Base-by-base conservation (phyloP, 352 stramenopile species). In the Phytophthora kernoviae region DNA sequence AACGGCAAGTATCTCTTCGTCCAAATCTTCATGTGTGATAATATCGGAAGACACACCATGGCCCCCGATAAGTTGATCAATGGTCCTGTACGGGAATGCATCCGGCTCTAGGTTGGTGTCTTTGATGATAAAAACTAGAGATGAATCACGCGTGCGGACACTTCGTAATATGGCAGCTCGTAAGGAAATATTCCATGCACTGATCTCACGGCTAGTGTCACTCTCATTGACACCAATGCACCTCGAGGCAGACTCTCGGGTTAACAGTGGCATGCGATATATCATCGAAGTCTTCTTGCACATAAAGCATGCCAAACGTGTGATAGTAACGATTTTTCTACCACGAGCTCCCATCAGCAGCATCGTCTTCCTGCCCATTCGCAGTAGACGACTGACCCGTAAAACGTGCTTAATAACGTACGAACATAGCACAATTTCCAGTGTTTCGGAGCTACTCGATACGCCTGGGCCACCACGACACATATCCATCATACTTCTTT, bases 401-500 rank as follows among this genome's bases (percentile, higher is more conserved):
- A 92, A 56, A 1, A 94, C 59, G 27, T 91, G 76, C 10, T 74
- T 74, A 10, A 91, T 66, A 15, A 87, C 66, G 40, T 81, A 75
- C 0, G 58, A 62, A n/a, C 82, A 90, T 1, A 90, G 22, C 37
- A 88, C 50, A 17, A 90, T 49, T 17, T 87, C 65, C 21, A 89
- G 44, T 1, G 70, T 69, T 43, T 84, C 75, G 4, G 62, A 56
- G 2, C 33, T 42, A 1, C 18, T 49, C 11, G 26, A 47, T 0
- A 8, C 27, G 10, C 10, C 56, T 9, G 65, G 20, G 11, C 70
- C 72, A 2, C 56, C 39, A 26, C 63, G 61, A 51, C 83, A 62
- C 74, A 88, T 89, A 4, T 61, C 49, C 56, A 74, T 84, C 67
- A 91, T 78, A n/a, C 64, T 87, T 10, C 74, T 62, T 57, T 89